Evolutionary conservation across 306 rosid species (phyloP).

Genomic region (Hylodesmum podocarpum): DNA sequence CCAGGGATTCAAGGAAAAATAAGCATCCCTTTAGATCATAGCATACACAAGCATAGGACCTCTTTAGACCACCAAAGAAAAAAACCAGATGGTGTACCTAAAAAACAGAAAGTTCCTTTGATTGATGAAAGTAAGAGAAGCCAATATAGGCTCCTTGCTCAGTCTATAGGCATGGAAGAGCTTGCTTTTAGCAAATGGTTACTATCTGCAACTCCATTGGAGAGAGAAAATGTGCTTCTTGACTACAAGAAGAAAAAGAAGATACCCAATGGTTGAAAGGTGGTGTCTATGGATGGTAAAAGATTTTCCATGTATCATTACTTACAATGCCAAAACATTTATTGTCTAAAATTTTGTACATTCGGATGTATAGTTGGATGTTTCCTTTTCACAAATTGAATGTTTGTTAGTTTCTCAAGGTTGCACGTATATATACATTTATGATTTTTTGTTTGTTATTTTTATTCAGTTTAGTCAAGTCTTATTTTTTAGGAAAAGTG

Average conservation of each 20-base stretch:
- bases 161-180: slow-evolving; percentile 61
- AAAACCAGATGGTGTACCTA: slow-evolving; percentile 29
- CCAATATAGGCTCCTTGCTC: slow-evolving; percentile 64
- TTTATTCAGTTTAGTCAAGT: too few species aligned
- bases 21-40: slow-evolving; percentile 26
- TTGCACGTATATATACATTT: too few species aligned
- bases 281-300: slow-evolving; percentile 14
- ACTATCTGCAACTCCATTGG: slow-evolving; percentile 61
- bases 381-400: neutral
- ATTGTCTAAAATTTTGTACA: slow-evolving; percentile 10
- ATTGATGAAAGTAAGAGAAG: slow-evolving; percentile 53
- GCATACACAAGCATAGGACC: slow-evolving; percentile 29
- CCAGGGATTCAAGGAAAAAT: slow-evolving; percentile 43
- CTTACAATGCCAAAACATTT: neutral
- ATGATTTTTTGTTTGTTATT: too few species aligned
- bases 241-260: slow-evolving; percentile 66
- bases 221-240: slow-evolving; percentile 63
- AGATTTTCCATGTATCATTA: neutral
- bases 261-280: slow-evolving; percentile 37
- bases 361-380: slow-evolving; percentile 9
- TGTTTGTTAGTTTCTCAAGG: too few species aligned
- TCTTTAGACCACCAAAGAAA: slow-evolving; percentile 29
- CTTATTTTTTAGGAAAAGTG: too few species aligned
- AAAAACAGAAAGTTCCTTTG: slow-evolving; percentile 35
- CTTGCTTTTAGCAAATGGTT: slow-evolving; percentile 85